These are phyloP conservation scores for Diaporthe helianthi DNA, from an alignment of 2,329 filamentous ascomycete species.

Conservation along the genomic window DNA sequence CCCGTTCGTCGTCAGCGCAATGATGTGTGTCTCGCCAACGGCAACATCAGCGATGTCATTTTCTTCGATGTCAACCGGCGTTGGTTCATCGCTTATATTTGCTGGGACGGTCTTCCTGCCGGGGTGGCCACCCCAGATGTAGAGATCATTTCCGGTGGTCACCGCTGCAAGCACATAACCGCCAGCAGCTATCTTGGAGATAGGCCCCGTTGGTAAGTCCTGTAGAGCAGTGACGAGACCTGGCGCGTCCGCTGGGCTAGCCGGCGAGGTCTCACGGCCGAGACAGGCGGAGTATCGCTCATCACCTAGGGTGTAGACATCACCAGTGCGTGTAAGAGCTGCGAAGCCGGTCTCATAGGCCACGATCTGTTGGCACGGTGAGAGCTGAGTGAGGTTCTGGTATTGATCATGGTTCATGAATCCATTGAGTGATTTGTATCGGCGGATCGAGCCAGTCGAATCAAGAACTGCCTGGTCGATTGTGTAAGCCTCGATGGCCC, in stretches of 20 bases:
- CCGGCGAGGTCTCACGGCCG: conserved; percentile 53
- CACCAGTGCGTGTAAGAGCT: conserved; percentile 51
- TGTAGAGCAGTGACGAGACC: conserved; percentile 55
- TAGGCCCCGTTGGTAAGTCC: conserved; percentile 57
- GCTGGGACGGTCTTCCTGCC: conserved; percentile 44
- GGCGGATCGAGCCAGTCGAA: conserved; percentile 37
- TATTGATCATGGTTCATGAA: conserved; percentile 22
- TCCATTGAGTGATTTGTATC: conserved; percentile 39
- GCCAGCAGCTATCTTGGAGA: conserved; percentile 61
- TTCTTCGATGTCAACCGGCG: conserved; percentile 54
- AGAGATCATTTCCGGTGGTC: conserved; percentile 63
- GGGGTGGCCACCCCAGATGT: conserved; percentile 64
- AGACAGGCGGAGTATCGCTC: conserved; percentile 63
- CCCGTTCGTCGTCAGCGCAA: conserved; percentile 58
- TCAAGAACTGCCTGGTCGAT: conserved; percentile 16
- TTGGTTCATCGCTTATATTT: conserved; percentile 44
- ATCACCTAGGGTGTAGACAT: conserved; percentile 64
- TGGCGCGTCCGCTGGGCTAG: conserved; percentile 56
- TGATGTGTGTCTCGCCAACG: conserved; percentile 65
- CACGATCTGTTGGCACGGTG: conserved; percentile 49
- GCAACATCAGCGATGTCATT: conserved; percentile 64
- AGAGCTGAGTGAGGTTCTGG: conserved; percentile 38
- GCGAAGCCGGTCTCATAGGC: conserved; percentile 59
- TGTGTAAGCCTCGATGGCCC: conserved; percentile 28
- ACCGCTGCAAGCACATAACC: conserved; percentile 66